phyloP scores from a whole-genome alignment of 148 eudicot species.

The Mesembryanthemum crystallinum region DNA sequence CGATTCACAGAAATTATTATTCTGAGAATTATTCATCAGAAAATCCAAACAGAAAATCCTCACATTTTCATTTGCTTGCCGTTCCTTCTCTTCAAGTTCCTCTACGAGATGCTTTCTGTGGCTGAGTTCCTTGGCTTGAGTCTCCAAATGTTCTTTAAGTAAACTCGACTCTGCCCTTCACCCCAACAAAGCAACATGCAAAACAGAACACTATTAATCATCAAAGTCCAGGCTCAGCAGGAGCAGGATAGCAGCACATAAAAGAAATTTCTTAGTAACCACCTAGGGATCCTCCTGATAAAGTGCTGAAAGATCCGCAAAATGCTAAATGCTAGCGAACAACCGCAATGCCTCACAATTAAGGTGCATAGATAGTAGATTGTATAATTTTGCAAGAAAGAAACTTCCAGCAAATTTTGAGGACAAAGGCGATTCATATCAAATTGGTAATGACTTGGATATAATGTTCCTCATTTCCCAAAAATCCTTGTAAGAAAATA shows the following conservation, averaged over 20 bases:
- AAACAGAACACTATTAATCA: conserved; percentile 14
- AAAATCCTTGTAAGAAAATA: neutral
- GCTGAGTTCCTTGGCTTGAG: conserved; percentile 72
- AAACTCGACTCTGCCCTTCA: conserved; percentile 89
- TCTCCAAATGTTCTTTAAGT: conserved; percentile 73
- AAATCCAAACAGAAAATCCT: conserved; percentile 8
- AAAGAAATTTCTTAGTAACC: neutral
- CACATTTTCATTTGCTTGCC: conserved; percentile 91
- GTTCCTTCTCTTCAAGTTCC: conserved; percentile 93
- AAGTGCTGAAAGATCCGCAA: neutral
- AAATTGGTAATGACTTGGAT: neutral
- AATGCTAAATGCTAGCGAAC: neutral
- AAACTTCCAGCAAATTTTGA: neutral
- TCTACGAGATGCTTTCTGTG: conserved; percentile 66
- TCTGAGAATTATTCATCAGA: neutral
- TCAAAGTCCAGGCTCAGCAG: neutral
- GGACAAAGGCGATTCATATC: neutral
- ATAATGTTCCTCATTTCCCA: neutral
- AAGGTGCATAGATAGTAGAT: neutral
- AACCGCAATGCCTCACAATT: neutral
- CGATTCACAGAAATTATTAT: neutral
- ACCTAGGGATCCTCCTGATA: neutral
- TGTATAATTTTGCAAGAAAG: neutral
- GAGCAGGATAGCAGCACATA: neutral
- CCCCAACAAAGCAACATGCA: conserved; percentile 35